These are phyloP conservation scores for Citrus reticulata DNA, from an alignment of 345 rosid genomes.

Conservation along the genomic window DNA sequence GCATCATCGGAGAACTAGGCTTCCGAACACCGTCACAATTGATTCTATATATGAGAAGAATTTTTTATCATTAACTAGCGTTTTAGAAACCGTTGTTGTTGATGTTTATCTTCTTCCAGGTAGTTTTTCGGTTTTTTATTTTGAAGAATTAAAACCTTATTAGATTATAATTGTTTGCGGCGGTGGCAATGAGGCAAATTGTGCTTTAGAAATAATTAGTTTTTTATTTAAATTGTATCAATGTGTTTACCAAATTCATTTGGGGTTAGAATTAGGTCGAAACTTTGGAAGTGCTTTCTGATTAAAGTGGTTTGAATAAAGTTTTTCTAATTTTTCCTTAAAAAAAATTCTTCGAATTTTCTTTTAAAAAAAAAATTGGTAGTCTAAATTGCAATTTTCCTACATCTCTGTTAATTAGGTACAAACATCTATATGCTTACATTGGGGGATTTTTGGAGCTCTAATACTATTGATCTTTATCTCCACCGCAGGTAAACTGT, in stretches of 20 bases:
- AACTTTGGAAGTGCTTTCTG: not conserved
- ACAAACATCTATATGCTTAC: constrained; percentile 89
- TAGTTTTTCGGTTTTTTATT: not conserved
- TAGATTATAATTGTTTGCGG: not conserved
- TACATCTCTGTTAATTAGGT: constrained; percentile 35
- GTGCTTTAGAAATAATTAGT: not conserved
- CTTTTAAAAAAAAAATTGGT: not conserved
- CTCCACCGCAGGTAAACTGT: constrained; percentile 73
- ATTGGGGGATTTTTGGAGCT: constrained; percentile 95
- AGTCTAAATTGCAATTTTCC: not conserved
- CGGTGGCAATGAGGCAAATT: not conserved
- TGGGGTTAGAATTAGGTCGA: not conserved
- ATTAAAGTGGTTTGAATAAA: not conserved
- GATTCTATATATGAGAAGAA: constrained; percentile 85
- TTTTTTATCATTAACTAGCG: constrained; percentile 61
- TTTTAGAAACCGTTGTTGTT: constrained; percentile 76
- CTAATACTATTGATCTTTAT: constrained; percentile 85
- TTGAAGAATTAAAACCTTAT: not conserved
- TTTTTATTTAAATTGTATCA: not conserved
- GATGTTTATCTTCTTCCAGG: constrained; percentile 75
- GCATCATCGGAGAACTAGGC: constrained; percentile 64
- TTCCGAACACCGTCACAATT: constrained; percentile 64
- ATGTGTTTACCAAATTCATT: not conserved
- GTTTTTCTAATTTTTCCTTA: too few species aligned
- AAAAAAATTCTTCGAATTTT: too few species aligned